phyloP scores from a whole-genome alignment of 1,284 basidiomycete species.

The Apiotrichum gamsii region DNA sequence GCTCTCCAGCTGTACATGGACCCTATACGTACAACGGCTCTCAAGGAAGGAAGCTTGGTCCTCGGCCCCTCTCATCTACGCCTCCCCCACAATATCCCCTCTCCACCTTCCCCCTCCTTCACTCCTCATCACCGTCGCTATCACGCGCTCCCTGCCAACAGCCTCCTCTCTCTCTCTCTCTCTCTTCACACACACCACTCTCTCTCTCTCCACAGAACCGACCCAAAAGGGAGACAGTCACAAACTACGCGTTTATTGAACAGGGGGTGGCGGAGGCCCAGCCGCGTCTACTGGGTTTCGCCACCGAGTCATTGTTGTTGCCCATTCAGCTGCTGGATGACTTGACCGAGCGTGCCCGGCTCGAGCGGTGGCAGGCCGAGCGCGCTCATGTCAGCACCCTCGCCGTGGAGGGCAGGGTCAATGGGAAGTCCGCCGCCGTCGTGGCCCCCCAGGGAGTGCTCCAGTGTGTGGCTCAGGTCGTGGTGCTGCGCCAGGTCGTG shows the following conservation, averaged over 20 bases:
- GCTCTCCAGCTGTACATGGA: neutral
- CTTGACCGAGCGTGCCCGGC: slow-evolving; percentile 16
- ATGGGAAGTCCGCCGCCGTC: neutral
- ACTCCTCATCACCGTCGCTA: no score
- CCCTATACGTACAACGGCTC: slow-evolving; percentile 1
- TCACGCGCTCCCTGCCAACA: neutral
- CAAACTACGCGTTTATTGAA: neutral
- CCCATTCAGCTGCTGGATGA: slow-evolving; percentile 20
- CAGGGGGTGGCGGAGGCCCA: no score
- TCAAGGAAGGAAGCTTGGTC: neutral
- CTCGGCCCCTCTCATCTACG: no score
- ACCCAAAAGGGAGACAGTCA: neutral
- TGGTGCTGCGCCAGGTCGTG: neutral
- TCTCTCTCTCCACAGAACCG: neutral
- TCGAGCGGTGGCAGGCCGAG: slow-evolving; percentile 15
- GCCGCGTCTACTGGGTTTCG: no score
- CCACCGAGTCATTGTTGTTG: slow-evolving; percentile 8
- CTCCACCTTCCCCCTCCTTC: no score
- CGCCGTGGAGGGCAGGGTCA: neutral
- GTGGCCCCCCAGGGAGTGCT: neutral
- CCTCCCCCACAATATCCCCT: no score
- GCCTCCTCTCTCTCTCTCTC: neutral
- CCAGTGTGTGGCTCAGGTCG: no score
- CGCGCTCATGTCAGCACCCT: neutral
- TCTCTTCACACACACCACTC: neutral